These are phyloP conservation scores for Ophiobolus disseminans DNA, from an alignment of 2,329 filamentous ascomycete genomes.

Conservation along the genomic window DNA sequence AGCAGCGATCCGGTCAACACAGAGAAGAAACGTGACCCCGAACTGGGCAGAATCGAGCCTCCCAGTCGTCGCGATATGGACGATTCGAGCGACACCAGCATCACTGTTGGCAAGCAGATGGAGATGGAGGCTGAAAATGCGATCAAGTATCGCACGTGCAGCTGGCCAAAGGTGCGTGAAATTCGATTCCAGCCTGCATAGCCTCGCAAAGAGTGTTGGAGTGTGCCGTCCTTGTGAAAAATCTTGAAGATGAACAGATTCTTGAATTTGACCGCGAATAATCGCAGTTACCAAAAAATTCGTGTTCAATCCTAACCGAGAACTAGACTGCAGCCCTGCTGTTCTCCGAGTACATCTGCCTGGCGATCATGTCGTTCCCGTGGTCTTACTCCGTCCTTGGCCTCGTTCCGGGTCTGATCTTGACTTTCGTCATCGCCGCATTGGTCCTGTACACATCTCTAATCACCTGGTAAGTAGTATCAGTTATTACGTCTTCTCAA, in stretches of 20 bases:
- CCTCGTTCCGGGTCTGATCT: slow-evolving; percentile 82
- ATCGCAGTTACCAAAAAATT: slow-evolving; percentile 1
- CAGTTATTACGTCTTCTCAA: not conserved
- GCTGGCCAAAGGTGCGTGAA: slow-evolving; percentile 93
- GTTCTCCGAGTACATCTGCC: slow-evolving; percentile 94
- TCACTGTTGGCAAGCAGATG: slow-evolving; percentile 70
- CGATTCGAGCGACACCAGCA: slow-evolving; percentile 48
- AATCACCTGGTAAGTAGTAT: slow-evolving; percentile 62
- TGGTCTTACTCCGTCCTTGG: slow-evolving; percentile 90
- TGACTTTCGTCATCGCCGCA: slow-evolving; percentile 78
- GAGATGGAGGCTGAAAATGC: slow-evolving; percentile 77
- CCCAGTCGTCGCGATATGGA: slow-evolving; percentile 39
- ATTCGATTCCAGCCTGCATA: too few species aligned
- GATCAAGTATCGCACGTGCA: slow-evolving; percentile 92
- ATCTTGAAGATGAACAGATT: too few species aligned
- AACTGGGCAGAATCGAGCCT: slow-evolving; percentile 53
- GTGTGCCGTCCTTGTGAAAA: too few species aligned
- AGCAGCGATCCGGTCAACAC: slow-evolving; percentile 24
- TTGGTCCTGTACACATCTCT: slow-evolving; percentile 85
- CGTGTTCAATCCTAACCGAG: slow-evolving; percentile 15
- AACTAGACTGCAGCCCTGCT: slow-evolving; percentile 80
- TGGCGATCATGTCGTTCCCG: slow-evolving; percentile 94
- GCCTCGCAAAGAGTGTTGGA: too few species aligned
- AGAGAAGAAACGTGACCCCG: slow-evolving; percentile 37
- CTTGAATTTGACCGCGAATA: too few species aligned